Evolutionary conservation across 2,329 filamentous ascomycete genomes (phyloP), one percentile per base, ranked within the genome.

Genomic region (Penicillium vulpinum): DNA sequence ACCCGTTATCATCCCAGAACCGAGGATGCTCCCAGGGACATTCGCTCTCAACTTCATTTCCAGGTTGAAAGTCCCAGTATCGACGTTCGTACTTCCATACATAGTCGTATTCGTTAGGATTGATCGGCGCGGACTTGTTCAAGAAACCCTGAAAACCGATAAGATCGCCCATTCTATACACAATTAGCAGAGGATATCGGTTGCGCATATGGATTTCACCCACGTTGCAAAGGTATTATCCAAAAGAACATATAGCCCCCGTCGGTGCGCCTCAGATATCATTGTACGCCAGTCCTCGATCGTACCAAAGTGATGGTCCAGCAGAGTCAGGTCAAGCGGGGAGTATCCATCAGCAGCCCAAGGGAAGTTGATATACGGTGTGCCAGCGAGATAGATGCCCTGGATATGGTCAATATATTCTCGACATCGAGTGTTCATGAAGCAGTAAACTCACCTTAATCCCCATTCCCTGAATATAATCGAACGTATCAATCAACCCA

Each of bases 401-500:
- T 85, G 22, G 2, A 38, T 61, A 31, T 29, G 35, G 44, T 40
- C 13, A 58, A 59, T 55, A 46, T 22, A 46, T 16, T 22, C 2
- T 18, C 11, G 9, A 13, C 39, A 4, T 86, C 29, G 7, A 35
- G 39, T 45, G 9, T 50, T 53, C 9, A 21, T 7, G 21, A 15
- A 31, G n/a, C 15, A 22, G 57, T 58, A 26, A 60, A 28, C 43
- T 83, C n/a, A 81, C 82, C 77, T 84, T 85, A 65, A 87, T 81
- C n/a, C 85, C 85, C 80, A 86, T 83, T 58, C 84, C 86, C 59
- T 84, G 80, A 36, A 88, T 75, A 66, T 88, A 88, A 69, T 88
- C 85, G 56, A 88, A 73, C 13, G 82, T 83, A 64, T 86, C 82
- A 51, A 82, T 68, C 49, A 88, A 67, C n/a, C 85, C 85, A 60